These are phyloP conservation scores for Neonectria sp. DNA, from an alignment of 2,329 filamentous ascomycete genomes.

Conservation along the genomic window DNA sequence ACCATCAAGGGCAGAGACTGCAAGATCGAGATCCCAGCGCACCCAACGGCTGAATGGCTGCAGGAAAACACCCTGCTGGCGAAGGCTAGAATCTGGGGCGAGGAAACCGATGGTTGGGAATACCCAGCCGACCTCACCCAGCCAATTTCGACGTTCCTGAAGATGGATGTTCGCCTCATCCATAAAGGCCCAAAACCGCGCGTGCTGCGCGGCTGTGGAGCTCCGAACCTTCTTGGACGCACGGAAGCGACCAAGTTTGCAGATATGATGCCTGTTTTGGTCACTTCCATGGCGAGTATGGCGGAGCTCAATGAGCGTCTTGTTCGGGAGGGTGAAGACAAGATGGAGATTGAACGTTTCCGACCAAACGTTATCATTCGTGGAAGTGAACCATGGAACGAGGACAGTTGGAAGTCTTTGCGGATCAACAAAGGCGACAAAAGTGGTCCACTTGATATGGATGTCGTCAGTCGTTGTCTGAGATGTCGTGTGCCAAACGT, in stretches of 20 bases:
- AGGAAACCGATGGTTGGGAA: constrained; percentile 69
- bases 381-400: constrained; percentile 70
- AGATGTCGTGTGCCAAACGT: constrained; percentile 76
- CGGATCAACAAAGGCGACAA: constrained; percentile 54
- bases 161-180: constrained; percentile 68
- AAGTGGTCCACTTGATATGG: constrained; percentile 58
- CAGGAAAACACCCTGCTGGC: constrained; percentile 63
- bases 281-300: constrained; percentile 70
- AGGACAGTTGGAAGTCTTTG: constrained; percentile 75
- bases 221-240: constrained; percentile 66
- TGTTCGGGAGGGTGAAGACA: constrained; percentile 54
- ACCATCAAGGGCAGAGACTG: constrained; percentile 56
- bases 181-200: constrained; percentile 74
- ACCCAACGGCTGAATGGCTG: constrained; percentile 69
- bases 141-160: constrained; percentile 69
- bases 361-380: constrained; percentile 74
- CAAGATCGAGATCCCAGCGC: constrained; percentile 67
- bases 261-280: constrained; percentile 70
- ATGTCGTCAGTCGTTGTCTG: constrained; percentile 72
- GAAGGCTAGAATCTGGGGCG: constrained; percentile 71
- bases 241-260: constrained; percentile 70
- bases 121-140: constrained; percentile 67
- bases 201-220: constrained; percentile 69
- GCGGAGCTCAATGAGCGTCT: constrained; percentile 71
- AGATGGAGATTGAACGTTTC: constrained; percentile 74